Evolutionary conservation across 805 yeast species (phyloP).

Genomic region (Candida takata): DNA sequence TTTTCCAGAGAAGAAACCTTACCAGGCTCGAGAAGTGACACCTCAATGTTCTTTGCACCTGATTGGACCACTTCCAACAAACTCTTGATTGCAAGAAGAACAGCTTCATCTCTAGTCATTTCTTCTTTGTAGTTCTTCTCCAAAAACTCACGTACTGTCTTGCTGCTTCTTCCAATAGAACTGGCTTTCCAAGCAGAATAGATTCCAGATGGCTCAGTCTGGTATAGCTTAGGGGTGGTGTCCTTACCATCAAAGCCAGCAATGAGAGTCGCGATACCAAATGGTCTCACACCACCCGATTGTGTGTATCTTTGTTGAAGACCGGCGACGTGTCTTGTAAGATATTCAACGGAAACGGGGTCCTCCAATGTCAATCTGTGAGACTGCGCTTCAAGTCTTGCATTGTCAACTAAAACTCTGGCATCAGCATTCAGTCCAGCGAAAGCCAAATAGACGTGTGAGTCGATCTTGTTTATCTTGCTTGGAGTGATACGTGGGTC

Average conservation of each 20-base stretch:
- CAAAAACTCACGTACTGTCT: slow-evolving; percentile 91
- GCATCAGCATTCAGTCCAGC: slow-evolving; percentile 99
- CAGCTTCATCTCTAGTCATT: slow-evolving; percentile 61
- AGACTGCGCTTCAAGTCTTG: slow-evolving; percentile 94
- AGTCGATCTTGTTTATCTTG: slow-evolving; percentile 85
- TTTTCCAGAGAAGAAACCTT: slow-evolving; percentile 6
- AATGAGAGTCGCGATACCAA: slow-evolving; percentile 90
- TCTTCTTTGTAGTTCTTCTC: slow-evolving; percentile 74
- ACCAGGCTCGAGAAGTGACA: slow-evolving; percentile 76
- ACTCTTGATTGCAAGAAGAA: slow-evolving; percentile 77
- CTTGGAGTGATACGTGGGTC: slow-evolving; percentile 96
- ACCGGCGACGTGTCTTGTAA: slow-evolving; percentile 94
- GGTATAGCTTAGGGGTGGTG: slow-evolving; percentile 72
- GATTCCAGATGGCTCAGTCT: slow-evolving; percentile 96
- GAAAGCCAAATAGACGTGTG: slow-evolving; percentile 86
- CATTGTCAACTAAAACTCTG: slow-evolving; percentile 87
- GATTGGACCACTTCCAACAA: slow-evolving; percentile 95
- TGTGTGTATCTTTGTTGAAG: slow-evolving; percentile 96
- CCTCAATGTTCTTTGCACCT: slow-evolving; percentile 93
- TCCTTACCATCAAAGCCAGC: slow-evolving; percentile 94
- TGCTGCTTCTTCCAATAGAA: slow-evolving; percentile 91
- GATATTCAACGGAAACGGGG: slow-evolving; percentile 83
- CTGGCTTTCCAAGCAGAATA: slow-evolving; percentile 97
- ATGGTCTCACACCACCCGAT: slow-evolving; percentile 97
- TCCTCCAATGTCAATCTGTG: slow-evolving; percentile 92